phyloP scores from a whole-genome alignment of 805 yeast species.

The Yamadazyma ubonensis region DNA sequence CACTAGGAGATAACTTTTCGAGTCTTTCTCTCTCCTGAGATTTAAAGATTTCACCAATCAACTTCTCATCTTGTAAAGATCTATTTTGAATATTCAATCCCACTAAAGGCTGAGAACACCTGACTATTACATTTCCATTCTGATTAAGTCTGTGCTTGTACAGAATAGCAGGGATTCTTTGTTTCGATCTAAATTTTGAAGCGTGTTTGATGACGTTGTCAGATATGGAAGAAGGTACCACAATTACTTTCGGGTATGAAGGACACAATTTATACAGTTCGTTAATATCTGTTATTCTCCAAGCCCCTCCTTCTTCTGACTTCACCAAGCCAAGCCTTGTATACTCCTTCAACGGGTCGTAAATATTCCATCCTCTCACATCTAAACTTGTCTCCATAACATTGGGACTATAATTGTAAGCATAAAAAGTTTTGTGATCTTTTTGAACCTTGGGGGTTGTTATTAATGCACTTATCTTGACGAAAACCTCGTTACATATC shows the following conservation, averaged over 20 bases:
- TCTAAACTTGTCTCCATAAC: slow-evolving; percentile 54
- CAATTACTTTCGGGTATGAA: slow-evolving; percentile 67
- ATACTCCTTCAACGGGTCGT: slow-evolving; percentile 63
- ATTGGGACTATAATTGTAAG: slow-evolving; percentile 78
- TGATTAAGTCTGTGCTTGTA: slow-evolving; percentile 59
- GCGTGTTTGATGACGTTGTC: slow-evolving; percentile 85
- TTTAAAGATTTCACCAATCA: slow-evolving; percentile 70
- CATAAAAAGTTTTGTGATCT: slow-evolving; percentile 56
- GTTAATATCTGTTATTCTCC: slow-evolving; percentile 75
- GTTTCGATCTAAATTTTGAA: slow-evolving; percentile 80
- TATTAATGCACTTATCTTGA: slow-evolving; percentile 61
- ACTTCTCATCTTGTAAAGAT: slow-evolving; percentile 86
- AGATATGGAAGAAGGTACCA: slow-evolving; percentile 75
- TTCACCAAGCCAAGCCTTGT: slow-evolving; percentile 63
- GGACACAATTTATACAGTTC: slow-evolving; percentile 62
- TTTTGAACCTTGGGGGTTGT: slow-evolving; percentile 54
- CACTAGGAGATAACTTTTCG: slow-evolving; percentile 17
- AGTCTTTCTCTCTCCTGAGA: slow-evolving; percentile 45
- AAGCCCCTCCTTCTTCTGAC: slow-evolving; percentile 37
- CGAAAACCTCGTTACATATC: slow-evolving; percentile 69
- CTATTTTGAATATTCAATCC: slow-evolving; percentile 80
- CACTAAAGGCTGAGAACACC: slow-evolving; percentile 91
- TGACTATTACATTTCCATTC: slow-evolving; percentile 74
- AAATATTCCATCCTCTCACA: slow-evolving; percentile 68
- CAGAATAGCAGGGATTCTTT: slow-evolving; percentile 76